Base-by-base conservation (phyloP, 2,329 filamentous ascomycete genomes). In the Fusarium marasasianum region DNA sequence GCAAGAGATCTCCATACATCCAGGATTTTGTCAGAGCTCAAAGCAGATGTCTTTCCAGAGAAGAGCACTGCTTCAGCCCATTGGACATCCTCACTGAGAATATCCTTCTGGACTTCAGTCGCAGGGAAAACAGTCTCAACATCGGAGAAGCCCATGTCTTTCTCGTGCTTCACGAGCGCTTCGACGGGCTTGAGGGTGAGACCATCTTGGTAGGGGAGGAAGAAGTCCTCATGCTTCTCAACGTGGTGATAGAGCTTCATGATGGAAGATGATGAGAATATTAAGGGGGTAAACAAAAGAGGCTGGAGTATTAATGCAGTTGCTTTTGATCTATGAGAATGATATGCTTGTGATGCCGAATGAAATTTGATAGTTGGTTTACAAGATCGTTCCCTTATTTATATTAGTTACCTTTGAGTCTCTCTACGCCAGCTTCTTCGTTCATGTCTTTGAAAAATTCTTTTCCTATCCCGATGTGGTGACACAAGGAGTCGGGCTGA, bases 221-320 rank as follows among this genome's bases (percentile, higher is more conserved):
- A 68, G 38, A 68, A 68, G 5, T 68, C 65, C 38, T 64, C 60
- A 33, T 64, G 60, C 14, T 48, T 68, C 26, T 68, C 60, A 53
- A 58, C n/a, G 33, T 64, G 60, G 26, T 43, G 65, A 4, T 58
- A 43, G 14, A 68, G 20, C 45, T 68, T 55, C 65, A 68, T 68
- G 35, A 26, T 54, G 40, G 17, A 14, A 24, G 26, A n/a, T 3
- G 5, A 37, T 53, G 22, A 37, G 4, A 0, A 3, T 20, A 53
- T 53, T 22, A 45, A 43, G 4, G 10, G 8, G 15, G 3, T 8
- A 15, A 26, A n/a, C 20, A 9, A 29, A 20, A 18, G 20, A 26
- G 3, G 33, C 15, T 22, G 3, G 6, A 35, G 8, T 26, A 26
- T 26, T 8, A 26, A 37, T n/a, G 13, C 15, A 35, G 15, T 2